A percentile compares a stretch with the other conserved stretches of the same genome.
These are phyloP conservation scores for Lactuca sativa DNA, from an alignment of 129 eudicot genomes.

Conservation along the genomic window DNA sequence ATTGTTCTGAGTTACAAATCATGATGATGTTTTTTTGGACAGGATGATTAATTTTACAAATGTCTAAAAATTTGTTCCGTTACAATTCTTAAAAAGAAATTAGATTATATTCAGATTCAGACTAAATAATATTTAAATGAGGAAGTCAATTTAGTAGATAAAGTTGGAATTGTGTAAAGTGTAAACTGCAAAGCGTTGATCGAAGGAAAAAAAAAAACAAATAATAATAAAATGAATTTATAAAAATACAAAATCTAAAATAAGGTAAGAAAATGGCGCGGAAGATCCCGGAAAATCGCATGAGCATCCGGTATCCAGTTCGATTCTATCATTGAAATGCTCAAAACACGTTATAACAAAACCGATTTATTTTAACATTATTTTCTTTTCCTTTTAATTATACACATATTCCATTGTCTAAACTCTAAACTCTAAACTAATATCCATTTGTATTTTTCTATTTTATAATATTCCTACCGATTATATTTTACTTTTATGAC, in stretches of 20 bases:
- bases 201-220: no score
- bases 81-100: neutral
- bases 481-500: no score
- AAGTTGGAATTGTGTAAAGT: neutral
- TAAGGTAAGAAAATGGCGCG: neutral
- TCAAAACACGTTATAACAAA: slow-evolving; percentile 9
- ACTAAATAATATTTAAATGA: no score
- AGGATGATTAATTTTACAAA: no score
- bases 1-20: no score
- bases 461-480: neutral
- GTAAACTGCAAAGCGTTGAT: neutral
- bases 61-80: neutral
- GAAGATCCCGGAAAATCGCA: slow-evolving; percentile 29
- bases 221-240: no score
- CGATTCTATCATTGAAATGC: slow-evolving; percentile 22
- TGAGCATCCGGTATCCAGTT: slow-evolving; percentile 20
- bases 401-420: neutral
- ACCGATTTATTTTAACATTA: slow-evolving; percentile 2
- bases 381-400: neutral
- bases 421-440: neutral
- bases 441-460: neutral
- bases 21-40: no score
- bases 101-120: neutral
- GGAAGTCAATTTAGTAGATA: neutral
- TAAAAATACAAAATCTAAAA: neutral